Evolutionary conservation across 768 basidiomycete species (phyloP).

Genomic region (Russula foetens): DNA sequence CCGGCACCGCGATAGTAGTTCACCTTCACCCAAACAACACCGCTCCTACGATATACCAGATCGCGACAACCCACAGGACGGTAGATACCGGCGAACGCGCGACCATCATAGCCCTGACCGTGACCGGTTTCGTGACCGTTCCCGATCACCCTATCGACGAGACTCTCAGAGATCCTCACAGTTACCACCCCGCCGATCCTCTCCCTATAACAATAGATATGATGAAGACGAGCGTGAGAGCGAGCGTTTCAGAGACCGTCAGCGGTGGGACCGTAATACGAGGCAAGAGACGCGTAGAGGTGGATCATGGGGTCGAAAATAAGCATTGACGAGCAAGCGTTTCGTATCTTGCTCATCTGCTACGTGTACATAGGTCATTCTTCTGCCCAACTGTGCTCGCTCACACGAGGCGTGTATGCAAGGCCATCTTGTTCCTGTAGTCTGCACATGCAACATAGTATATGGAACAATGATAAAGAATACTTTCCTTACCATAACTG

Average conservation of each 20-base stretch:
- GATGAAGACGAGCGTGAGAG: slow-evolving; percentile 28
- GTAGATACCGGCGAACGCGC: slow-evolving; percentile 7
- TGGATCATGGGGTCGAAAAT: neutral
- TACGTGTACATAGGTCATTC: neutral
- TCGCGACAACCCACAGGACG: neutral
- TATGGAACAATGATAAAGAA: neutral
- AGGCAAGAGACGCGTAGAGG: neutral
- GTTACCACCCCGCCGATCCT: neutral
- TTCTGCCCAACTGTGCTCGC: neutral
- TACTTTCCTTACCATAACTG: neutral
- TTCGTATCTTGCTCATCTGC: neutral
- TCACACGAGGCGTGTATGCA: neutral
- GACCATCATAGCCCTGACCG: slow-evolving; percentile 19
- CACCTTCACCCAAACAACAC: slow-evolving; percentile 7
- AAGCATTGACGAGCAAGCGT: neutral
- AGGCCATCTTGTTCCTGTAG: neutral
- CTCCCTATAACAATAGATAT: slow-evolving; percentile 24
- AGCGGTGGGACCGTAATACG: slow-evolving; percentile 38
- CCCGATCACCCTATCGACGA: slow-evolving; percentile 21
- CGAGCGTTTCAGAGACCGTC: slow-evolving; percentile 39
- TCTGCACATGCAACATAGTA: neutral
- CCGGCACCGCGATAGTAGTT: slow-evolving; percentile 7
- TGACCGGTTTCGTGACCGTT: slow-evolving; percentile 10
- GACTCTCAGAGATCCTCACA: slow-evolving; percentile 7
- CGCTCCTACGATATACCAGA: neutral